Conservation (phyloP, 1,284 basidiomycete genomes). For the Paramarasmius palmivorus region DNA sequence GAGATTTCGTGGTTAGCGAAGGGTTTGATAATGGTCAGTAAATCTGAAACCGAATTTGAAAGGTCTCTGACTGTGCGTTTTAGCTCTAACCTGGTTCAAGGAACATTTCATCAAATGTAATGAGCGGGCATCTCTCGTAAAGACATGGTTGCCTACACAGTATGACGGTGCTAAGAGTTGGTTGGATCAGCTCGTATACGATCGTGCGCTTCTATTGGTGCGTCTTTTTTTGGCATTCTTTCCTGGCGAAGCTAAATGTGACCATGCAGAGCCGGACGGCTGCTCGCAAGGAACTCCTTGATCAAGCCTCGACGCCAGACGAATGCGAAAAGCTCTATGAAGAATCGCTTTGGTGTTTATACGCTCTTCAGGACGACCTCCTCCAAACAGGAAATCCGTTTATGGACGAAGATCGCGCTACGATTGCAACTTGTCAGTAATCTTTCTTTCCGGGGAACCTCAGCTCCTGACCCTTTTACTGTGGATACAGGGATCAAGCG, state of each 20-base stretch:
- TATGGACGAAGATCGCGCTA: conserved; percentile 81
- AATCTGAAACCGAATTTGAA: not conserved
- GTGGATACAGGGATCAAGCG: conserved; percentile 68
- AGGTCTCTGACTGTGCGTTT: conserved; percentile 8
- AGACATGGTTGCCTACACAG: conserved; percentile 78
- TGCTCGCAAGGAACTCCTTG: conserved; percentile 87
- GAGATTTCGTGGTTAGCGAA: conserved; percentile 65
- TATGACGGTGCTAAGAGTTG: conserved; percentile 74
- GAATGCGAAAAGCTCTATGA: conserved; percentile 94
- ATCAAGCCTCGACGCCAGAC: conserved; percentile 73
- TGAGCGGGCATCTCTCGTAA: conserved; percentile 72
- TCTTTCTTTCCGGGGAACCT: conserved; percentile 15
- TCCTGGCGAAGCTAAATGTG: not conserved
- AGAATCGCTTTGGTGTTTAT: conserved; percentile 90
- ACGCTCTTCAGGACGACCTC: conserved; percentile 88
- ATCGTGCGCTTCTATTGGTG: conserved; percentile 72
- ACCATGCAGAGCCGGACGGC: conserved; percentile 80
- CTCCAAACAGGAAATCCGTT: conserved; percentile 83
- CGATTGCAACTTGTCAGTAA: conserved; percentile 77
- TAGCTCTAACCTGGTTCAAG: conserved; percentile 76
- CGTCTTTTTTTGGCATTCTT: conserved; percentile 18
- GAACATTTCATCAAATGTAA: conserved; percentile 78
- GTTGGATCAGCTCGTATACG: conserved; percentile 82
- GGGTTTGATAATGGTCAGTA: conserved; percentile 76
- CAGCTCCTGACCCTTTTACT: conserved; percentile 6